Conservation (phyloP, 2,329 filamentous ascomycete genomes). For the Cordyceps cateniannulata region DNA sequence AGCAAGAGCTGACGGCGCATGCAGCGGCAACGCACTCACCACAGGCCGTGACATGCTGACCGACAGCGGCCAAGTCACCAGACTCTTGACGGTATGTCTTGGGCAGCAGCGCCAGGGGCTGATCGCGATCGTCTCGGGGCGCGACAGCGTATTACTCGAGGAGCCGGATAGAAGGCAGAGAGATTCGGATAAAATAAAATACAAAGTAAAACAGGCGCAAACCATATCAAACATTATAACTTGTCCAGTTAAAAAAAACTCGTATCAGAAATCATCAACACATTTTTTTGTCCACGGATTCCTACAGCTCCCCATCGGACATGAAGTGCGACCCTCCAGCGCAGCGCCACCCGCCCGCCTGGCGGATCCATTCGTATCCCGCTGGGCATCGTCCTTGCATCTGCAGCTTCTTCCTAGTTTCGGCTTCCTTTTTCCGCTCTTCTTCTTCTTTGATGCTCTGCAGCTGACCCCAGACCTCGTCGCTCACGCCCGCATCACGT, state of each 20-base stretch:
- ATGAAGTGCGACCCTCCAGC: conserved; percentile 5
- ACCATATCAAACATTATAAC: neutral
- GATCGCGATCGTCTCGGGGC: neutral
- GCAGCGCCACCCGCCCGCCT: neutral
- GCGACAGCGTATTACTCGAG: neutral
- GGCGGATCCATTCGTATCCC: conserved; percentile 1
- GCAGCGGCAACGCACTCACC: conserved; percentile 18
- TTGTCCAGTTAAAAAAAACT: neutral
- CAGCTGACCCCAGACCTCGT: conserved; percentile 56
- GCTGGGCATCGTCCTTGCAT: conserved; percentile 34
- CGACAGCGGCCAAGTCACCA: conserved; percentile 10
- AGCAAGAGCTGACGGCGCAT: conserved; percentile 20
- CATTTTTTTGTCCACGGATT: neutral
- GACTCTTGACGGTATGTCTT: conserved; percentile 25
- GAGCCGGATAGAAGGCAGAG: neutral
- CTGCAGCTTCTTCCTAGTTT: conserved; percentile 40
- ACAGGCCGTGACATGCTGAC: conserved; percentile 4
- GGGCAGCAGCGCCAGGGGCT: conserved; percentile 25
- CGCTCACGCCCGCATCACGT: conserved; percentile 52
- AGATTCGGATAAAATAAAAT: neutral
- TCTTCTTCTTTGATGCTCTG: conserved; percentile 35
- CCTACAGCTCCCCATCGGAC: neutral
- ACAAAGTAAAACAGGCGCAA: neutral
- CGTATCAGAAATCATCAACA: conserved; percentile 1
- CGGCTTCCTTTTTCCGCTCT: conserved; percentile 32